phyloP scores from a whole-genome alignment of 2,329 filamentous ascomycete species.

The Paracamarosporium sp. region DNA sequence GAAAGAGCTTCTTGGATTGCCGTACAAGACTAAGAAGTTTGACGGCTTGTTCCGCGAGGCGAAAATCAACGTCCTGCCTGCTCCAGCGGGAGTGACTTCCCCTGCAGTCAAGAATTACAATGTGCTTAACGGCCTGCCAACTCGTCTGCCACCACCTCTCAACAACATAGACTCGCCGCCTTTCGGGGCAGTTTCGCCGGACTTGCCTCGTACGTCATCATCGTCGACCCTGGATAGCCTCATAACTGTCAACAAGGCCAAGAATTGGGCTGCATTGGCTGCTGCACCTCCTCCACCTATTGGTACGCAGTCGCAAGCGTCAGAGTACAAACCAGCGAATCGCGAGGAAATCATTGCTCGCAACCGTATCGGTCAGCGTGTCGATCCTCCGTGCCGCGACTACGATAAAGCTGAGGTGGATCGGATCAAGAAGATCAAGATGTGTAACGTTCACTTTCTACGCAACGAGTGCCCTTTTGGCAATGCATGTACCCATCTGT shows the following conservation, averaged over 20 bases:
- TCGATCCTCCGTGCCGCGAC: slow-evolving; percentile 59
- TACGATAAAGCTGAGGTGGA: slow-evolving; percentile 64
- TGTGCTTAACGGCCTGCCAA: slow-evolving; percentile 30
- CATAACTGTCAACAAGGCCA: slow-evolving; percentile 12
- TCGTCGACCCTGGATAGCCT: slow-evolving; percentile 34
- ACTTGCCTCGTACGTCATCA: slow-evolving; percentile 35
- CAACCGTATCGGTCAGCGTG: slow-evolving; percentile 66
- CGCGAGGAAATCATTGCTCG: slow-evolving; percentile 55
- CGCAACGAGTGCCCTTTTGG: slow-evolving; percentile 64
- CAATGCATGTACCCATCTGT: slow-evolving; percentile 61
- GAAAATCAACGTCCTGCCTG: slow-evolving; percentile 47
- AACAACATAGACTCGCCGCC: slow-evolving; percentile 5
- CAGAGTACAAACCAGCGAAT: slow-evolving; percentile 30
- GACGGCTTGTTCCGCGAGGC: slow-evolving; percentile 60
- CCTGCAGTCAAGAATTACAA: slow-evolving; percentile 21
- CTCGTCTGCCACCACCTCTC: slow-evolving; percentile 33
- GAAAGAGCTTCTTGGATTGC: slow-evolving; percentile 58
- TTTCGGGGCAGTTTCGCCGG: neutral
- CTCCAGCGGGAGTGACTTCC: neutral
- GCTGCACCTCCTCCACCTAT: slow-evolving; percentile 44
- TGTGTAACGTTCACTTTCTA: slow-evolving; percentile 69
- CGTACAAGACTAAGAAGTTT: slow-evolving; percentile 60
- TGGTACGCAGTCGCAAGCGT: slow-evolving; percentile 3
- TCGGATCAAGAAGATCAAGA: slow-evolving; percentile 66
- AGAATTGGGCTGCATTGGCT: slow-evolving; percentile 43